Percentiles rank a stretch among this genome's conserved stretches.
Evolutionary conservation across 805 yeast genomes (phyloP).

Genomic region (Spathaspora hagerdaliae): DNA sequence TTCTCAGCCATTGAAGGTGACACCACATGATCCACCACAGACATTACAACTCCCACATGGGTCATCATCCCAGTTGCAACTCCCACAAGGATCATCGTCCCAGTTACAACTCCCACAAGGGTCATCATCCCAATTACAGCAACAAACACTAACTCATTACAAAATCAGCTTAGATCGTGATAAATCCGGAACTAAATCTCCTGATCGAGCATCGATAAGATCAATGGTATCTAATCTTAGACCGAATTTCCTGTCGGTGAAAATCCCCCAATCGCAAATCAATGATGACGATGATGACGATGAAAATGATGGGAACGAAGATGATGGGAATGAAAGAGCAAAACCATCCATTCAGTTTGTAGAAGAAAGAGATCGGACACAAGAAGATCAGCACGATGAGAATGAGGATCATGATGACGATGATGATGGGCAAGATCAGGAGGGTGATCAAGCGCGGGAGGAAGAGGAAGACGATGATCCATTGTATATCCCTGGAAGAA

Average conservation of each 20-base stretch:
- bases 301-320: constrained; percentile 53
- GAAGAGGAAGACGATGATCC: not conserved
- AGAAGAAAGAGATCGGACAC: constrained; percentile 34
- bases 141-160: not conserved
- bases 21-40: not conserved
- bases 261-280: constrained; percentile 64
- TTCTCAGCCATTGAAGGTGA: too few species aligned
- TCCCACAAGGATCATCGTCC: not conserved
- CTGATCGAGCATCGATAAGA: constrained; percentile 28
- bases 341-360: constrained; percentile 63
- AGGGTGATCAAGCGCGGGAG: constrained; percentile 8
- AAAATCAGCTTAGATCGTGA: not conserved
- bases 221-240: constrained; percentile 38
- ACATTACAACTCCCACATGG: not conserved
- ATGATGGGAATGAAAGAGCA: constrained; percentile 41
- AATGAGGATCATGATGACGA: not conserved
- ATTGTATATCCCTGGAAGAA: constrained; percentile 4
- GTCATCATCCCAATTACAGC: not conserved
- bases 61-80: not conserved
- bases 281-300: constrained; percentile 64
- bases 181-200: constrained; percentile 5
- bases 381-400: constrained; percentile 7
- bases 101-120: not conserved
- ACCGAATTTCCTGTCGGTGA: constrained; percentile 68
- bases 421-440: constrained; percentile 4